Base-by-base conservation (phyloP, 2,329 filamentous ascomycete species). In the Didymellaceae sp. region DNA sequence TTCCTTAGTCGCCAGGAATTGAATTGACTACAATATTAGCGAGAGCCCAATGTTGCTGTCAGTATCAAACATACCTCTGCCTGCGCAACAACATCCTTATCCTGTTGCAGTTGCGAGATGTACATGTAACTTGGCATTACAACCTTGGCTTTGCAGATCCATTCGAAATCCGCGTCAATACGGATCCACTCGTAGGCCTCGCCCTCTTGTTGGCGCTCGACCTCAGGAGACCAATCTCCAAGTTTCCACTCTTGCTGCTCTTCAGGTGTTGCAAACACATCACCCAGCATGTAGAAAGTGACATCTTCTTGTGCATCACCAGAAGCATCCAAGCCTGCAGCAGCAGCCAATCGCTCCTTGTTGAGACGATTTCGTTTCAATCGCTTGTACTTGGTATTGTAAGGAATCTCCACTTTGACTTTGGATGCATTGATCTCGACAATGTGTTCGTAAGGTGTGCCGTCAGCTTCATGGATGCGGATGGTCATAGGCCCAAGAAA, bases 111-210 rank as follows among this genome's bases (percentile, higher is more conserved):
- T 72, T 99, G 94, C 17, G 94, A 97, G 51, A 96, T 86, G 70
- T 94, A 97, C 95, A 99, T 99, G 79, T 97, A 97, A 4, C 90
- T 85, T 35, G 91, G 91, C 82, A 97, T 91, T 57, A 87, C 87
- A 54, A 88, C 86, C 42, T 67, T 61, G 73, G 96, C 89, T 60
- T 87, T 87, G 74, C 89, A 94, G 50, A 97, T 87, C 94, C 94
- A 99, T 72, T 99, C 94, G 61, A 97, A 97, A 74, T 99, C 95
- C 13, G 93, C 92, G 72, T 99, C 94, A 76, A 97, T 89, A 16
- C 94, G 88, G 62, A 99, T 96, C 94, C 95, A 99, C 71, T 99
- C 94, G 66, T 97, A 99, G 0, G 91, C 96, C 70, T 99, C 94
- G 58, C 91, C 86, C 48, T 94, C 91, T 92, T 99, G 97, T 65